Conservation (phyloP, 176 grass and related monocot species). For the Tillandsia fasciculata region DNA sequence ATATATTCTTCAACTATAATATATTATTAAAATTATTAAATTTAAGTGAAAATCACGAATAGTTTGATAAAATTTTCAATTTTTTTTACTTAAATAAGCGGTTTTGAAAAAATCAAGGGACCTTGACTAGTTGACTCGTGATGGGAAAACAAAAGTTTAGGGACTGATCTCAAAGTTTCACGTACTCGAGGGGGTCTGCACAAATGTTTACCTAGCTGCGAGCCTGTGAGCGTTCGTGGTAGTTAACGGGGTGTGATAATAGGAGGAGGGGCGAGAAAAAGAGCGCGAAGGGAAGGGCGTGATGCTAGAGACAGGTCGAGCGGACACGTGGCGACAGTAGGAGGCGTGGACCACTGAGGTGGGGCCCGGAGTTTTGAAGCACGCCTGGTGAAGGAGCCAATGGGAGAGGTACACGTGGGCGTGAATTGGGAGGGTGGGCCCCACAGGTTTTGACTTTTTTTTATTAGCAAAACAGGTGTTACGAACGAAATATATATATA, state of each 20-base stretch:
- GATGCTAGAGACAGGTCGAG: constrained; percentile 4
- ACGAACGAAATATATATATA: no score
- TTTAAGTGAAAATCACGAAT: not conserved
- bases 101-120: no score
- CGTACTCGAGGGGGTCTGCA: no score
- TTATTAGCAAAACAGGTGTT: no score
- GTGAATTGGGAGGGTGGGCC: not conserved
- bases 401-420: constrained; percentile 14
- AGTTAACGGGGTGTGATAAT: constrained; percentile 7
- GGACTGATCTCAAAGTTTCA: no score
- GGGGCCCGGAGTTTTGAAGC: constrained; percentile 1
- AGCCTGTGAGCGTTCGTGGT: not conserved
- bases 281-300: constrained; percentile 16
- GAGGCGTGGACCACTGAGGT: constrained; percentile 12
- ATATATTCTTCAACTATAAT: no score
- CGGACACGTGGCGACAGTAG: constrained; percentile 11
- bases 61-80: not conserved
- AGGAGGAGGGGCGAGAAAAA: not conserved
- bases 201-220: not conserved
- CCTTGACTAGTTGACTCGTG: no score
- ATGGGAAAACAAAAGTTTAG: no score
- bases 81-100: no score
- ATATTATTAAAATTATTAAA: not conserved
- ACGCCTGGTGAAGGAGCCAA: constrained; percentile 16
- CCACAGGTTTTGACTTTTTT: not conserved